These are phyloP conservation scores for Cryptococcus neoformans DNA, from an alignment of 1,284 basidiomycete genomes.

Conservation along the genomic window DNA sequence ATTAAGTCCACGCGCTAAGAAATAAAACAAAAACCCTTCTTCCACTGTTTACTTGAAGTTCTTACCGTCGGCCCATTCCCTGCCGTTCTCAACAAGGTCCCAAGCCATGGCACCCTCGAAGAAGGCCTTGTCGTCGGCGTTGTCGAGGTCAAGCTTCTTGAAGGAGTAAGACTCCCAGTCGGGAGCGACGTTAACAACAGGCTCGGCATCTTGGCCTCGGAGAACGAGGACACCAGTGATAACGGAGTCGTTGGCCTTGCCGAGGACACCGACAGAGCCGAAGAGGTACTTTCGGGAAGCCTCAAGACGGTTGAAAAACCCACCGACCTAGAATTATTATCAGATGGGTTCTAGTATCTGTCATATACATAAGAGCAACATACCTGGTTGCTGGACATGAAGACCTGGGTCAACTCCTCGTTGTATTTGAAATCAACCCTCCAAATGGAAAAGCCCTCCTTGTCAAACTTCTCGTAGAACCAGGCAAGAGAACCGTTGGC, in stretches of 20 bases:
- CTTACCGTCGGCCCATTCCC: conserved; percentile 67
- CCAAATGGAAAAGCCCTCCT: conserved; percentile 88
- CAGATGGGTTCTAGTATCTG: not conserved
- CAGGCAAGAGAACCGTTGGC: conserved; percentile 62
- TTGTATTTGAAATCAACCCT: conserved; percentile 95
- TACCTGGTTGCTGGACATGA: conserved; percentile 74
- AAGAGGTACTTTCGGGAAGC: conserved; percentile 94
- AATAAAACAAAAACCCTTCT: conserved; percentile 1
- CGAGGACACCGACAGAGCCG: conserved; percentile 88
- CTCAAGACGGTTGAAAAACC: conserved; percentile 95
- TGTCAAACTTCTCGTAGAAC: conserved; percentile 92
- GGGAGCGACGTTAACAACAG: conserved; percentile 78
- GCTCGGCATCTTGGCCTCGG: conserved; percentile 65
- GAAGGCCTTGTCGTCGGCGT: conserved; percentile 73
- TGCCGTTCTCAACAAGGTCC: conserved; percentile 81
- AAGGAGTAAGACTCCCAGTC: conserved; percentile 84
- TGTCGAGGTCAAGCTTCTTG: conserved; percentile 60
- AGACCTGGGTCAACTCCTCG: conserved; percentile 84
- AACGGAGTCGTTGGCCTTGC: conserved; percentile 68
- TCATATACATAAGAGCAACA: conserved; percentile 1
- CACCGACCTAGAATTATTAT: conserved; percentile 71
- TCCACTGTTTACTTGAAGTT: conserved; percentile 46
- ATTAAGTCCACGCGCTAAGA: not conserved
- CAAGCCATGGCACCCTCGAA: conserved; percentile 87
- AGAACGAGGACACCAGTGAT: conserved; percentile 78